These are phyloP conservation scores for Pleodorina starrii DNA, from an alignment of 139 green algal species.

Conservation along the genomic window DNA sequence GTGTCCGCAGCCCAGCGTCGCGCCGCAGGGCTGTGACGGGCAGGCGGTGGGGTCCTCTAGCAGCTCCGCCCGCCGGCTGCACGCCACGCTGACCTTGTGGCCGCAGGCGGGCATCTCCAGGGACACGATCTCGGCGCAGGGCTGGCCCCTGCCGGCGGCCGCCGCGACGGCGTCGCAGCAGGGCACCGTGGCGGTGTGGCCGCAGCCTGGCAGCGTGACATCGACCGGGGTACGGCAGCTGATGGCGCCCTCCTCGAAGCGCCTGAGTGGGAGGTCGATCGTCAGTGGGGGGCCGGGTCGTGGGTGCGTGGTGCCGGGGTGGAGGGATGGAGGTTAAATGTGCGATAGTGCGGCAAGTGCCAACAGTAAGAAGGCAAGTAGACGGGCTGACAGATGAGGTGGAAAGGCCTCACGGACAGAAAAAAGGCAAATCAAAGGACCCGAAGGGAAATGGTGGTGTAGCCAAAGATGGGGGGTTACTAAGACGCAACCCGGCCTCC, in stretches of 20 bases:
- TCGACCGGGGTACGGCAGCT: slow-evolving; percentile 29
- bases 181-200: slow-evolving; percentile 52
- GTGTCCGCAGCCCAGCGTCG: slow-evolving; percentile 50
- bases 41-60: slow-evolving; percentile 50
- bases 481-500: no score
- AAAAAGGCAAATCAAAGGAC: no score
- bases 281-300: no score
- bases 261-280: no score
- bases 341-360: no score
- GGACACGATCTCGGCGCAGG: slow-evolving; percentile 21
- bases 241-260: slow-evolving; percentile 16
- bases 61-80: neutral
- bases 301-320: no score
- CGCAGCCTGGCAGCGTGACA: slow-evolving; percentile 54
- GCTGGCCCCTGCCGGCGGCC: neutral
- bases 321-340: no score
- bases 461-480: no score
- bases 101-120: slow-evolving; percentile 53
- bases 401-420: no score
- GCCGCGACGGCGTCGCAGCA: slow-evolving; percentile 40
- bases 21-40: slow-evolving; percentile 30
- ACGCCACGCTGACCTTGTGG: slow-evolving; percentile 45
- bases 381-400: no score
- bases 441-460: no score
- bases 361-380: no score